A percentile compares a stretch with the other conserved stretches of the same genome.
Conservation (phyloP, 345 rosid species). For the Triadica sebifera region DNA sequence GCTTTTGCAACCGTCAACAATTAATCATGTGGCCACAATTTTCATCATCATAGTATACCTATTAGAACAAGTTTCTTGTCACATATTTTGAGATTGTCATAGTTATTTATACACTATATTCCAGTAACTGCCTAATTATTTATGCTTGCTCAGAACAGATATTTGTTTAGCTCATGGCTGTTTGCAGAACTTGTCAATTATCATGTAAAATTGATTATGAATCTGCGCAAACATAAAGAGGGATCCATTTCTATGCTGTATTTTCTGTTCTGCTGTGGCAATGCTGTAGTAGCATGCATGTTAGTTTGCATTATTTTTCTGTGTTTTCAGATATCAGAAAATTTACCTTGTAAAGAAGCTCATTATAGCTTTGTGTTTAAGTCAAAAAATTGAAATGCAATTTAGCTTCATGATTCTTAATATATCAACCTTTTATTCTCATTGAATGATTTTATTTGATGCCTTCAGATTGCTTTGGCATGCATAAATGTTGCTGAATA, state of each 20-base stretch:
- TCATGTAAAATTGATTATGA: no score
- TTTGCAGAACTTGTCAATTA: neutral
- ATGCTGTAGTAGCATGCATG: neutral
- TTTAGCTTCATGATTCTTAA: neutral
- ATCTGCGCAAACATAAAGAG: neutral
- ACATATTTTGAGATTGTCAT: neutral
- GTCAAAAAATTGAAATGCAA: neutral
- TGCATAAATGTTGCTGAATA: neutral
- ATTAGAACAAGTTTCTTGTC: no score
- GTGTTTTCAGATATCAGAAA: neutral
- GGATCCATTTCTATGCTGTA: neutral
- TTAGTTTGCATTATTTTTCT: neutral
- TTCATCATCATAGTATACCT: neutral
- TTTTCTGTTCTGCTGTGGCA: neutral
- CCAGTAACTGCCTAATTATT: neutral
- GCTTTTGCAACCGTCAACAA: neutral
- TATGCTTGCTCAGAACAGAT: neutral
- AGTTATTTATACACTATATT: neutral
- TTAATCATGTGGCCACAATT: neutral
- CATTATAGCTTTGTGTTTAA: neutral
- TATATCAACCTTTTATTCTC: neutral
- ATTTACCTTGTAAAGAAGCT: neutral
- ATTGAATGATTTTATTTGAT: neutral
- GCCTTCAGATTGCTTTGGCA: neutral
- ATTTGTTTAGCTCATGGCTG: neutral